Conservation (phyloP, 768 basidiomycete species). For the Lentinula boryana region DNA sequence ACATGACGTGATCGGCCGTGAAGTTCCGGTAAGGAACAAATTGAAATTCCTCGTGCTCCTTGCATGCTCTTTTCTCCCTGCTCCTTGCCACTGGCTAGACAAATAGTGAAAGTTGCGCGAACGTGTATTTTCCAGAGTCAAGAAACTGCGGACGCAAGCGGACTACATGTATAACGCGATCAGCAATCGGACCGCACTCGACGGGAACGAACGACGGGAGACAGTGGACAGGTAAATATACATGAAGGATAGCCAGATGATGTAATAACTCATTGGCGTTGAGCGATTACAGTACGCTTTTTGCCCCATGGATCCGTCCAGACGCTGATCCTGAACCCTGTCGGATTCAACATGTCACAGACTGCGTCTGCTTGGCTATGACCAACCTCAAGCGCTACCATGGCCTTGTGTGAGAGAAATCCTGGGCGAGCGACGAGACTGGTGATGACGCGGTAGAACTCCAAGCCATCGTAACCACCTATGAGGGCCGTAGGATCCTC, state of each 20-base stretch:
- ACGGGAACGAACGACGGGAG: neutral
- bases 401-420: slow-evolving; percentile 44
- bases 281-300: slow-evolving; percentile 64
- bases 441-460: slow-evolving; percentile 69
- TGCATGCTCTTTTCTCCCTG: neutral
- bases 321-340: slow-evolving; percentile 47
- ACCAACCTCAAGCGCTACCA: slow-evolving; percentile 79
- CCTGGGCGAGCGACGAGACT: slow-evolving; percentile 45
- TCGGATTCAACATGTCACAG: slow-evolving; percentile 43
- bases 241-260: no score
- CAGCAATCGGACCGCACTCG: neutral
- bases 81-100: no score
- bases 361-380: slow-evolving; percentile 65
- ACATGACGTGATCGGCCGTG: neutral
- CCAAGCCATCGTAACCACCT: slow-evolving; percentile 61
- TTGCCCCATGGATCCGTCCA: slow-evolving; percentile 82
- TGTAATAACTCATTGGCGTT: slow-evolving; percentile 24
- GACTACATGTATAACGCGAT: neutral
- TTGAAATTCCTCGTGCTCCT: neutral
- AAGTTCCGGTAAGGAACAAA: neutral
- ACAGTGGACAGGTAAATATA: neutral
- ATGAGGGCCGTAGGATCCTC: slow-evolving; percentile 83
- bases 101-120: neutral
- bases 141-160: neutral
- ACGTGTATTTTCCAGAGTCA: neutral